A percentile compares a stretch with the other conserved stretches of the same genome.
Conservation (phyloP, 1,284 basidiomycete species). For the Athelia psychrophila region DNA sequence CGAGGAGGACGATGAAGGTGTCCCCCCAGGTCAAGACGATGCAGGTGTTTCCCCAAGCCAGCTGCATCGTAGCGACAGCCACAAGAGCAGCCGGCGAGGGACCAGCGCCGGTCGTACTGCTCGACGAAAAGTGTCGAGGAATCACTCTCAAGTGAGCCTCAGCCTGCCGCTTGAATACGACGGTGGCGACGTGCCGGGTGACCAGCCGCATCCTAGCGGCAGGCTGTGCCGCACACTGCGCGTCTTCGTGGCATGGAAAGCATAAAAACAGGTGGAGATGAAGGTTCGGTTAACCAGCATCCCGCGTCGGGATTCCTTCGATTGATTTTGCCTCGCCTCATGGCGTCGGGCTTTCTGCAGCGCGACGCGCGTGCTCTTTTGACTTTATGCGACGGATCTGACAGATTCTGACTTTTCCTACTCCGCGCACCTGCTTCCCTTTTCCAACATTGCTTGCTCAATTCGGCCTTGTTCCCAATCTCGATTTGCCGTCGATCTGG, state of each 20-base stretch:
- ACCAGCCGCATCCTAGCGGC: slow-evolving; percentile 19
- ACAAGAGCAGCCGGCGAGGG: background rate
- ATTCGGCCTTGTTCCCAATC: no score
- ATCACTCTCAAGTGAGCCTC: background rate
- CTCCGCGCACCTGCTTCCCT: background rate
- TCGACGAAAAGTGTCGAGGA: background rate
- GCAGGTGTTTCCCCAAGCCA: no score
- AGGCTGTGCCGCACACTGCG: slow-evolving; percentile 51
- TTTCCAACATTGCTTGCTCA: background rate
- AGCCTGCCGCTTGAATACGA: slow-evolving; percentile 1
- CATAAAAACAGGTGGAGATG: slow-evolving; percentile 7
- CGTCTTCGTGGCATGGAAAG: slow-evolving; percentile 60
- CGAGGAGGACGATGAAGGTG: no score
- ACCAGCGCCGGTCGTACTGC: background rate
- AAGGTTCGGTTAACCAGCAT: background rate
- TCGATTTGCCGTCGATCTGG: no score
- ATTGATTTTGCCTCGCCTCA: no score
- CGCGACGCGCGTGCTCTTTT: no score
- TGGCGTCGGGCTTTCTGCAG: no score
- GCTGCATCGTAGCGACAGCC: no score
- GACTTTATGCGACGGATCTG: background rate
- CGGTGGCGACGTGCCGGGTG: slow-evolving; percentile 5
- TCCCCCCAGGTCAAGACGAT: no score
- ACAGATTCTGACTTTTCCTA: background rate
- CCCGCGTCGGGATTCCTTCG: no score